Percentiles rank a stretch among this genome's conserved stretches.
Conservation (phyloP, 2,329 filamentous ascomycete species). For the Raffaelea albimanens region DNA sequence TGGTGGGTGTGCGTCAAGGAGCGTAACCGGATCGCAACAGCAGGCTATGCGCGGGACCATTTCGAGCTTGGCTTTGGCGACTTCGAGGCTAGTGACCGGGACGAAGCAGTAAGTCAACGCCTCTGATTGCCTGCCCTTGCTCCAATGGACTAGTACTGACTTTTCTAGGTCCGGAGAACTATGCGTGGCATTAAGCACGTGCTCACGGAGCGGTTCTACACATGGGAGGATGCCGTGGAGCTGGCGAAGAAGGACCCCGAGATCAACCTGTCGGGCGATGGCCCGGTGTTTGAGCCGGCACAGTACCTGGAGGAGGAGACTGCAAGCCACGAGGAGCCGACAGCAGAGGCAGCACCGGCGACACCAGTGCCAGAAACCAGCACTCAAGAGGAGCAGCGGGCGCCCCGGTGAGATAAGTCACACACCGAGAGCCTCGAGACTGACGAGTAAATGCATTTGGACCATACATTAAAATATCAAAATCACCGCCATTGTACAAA, state of each 20-base stretch:
- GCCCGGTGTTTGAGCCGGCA: slow-evolving; percentile 39
- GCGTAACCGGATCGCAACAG: slow-evolving; percentile 79
- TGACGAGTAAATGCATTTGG: too few species aligned
- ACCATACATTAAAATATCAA: too few species aligned
- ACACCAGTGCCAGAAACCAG: too few species aligned
- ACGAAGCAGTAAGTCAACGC: slow-evolving; percentile 52
- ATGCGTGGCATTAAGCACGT: slow-evolving; percentile 76
- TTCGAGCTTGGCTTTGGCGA: slow-evolving; percentile 65
- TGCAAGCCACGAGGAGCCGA: slow-evolving; percentile 7
- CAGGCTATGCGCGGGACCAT: slow-evolving; percentile 56
- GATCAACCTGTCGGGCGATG: slow-evolving; percentile 46
- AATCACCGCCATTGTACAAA: background rate
- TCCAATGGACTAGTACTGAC: background rate
- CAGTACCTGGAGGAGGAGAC: slow-evolving; percentile 25
- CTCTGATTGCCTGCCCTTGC: background rate
- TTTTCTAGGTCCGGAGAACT: slow-evolving; percentile 58
- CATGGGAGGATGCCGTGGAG: slow-evolving; percentile 68
- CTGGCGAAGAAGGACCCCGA: slow-evolving; percentile 59
- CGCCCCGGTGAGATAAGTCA: too few species aligned
- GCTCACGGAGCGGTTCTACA: slow-evolving; percentile 79
- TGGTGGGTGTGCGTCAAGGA: slow-evolving; percentile 96
- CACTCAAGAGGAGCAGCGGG: too few species aligned
- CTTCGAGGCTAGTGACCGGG: slow-evolving; percentile 53
- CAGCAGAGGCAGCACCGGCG: slow-evolving; percentile 19
- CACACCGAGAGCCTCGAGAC: background rate